Evolutionary conservation across 352 stramenopile species (phyloP).

Genomic region (Thraustochytrium aureum): DNA sequence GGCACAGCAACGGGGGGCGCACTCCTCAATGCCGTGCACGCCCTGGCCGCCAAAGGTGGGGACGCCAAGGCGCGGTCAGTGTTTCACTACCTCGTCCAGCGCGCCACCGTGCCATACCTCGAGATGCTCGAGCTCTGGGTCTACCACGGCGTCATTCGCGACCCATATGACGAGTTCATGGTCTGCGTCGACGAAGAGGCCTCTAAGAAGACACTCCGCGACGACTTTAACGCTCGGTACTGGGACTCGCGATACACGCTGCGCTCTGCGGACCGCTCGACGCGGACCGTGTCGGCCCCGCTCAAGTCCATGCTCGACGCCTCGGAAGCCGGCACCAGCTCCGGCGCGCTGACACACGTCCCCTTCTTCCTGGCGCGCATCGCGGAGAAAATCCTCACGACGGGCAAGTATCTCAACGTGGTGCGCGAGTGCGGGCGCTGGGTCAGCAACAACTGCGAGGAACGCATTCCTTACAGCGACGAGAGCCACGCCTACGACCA

Average conservation of each 20-base stretch:
- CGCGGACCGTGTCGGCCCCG: neutral
- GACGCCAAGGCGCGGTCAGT: constrained; percentile 73
- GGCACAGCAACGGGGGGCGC: constrained; percentile 77
- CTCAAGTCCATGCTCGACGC: neutral
- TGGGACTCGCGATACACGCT: constrained; percentile 80
- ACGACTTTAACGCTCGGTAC: constrained; percentile 82
- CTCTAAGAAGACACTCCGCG: constrained; percentile 73
- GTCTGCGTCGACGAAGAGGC: constrained; percentile 73
- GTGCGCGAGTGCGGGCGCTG: constrained; percentile 49
- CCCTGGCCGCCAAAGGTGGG: constrained; percentile 72
- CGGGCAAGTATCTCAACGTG: constrained; percentile 88
- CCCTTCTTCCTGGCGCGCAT: constrained; percentile 74
- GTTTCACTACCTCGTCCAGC: constrained; percentile 76
- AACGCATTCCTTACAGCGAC: constrained; percentile 56
- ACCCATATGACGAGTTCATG: constrained; percentile 83
- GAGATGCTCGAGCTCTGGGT: constrained; percentile 85
- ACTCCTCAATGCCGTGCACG: constrained; percentile 82
- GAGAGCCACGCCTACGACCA: constrained; percentile 67
- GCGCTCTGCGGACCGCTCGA: constrained; percentile 58
- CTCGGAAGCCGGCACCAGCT: constrained; percentile 17
- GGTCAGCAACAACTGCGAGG: constrained; percentile 54
- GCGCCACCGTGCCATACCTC: constrained; percentile 76
- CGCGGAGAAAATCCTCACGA: constrained; percentile 77
- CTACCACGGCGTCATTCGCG: constrained; percentile 78
- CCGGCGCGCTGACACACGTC: constrained; percentile 61